A percentile compares a stretch with the other conserved stretches of the same genome.
These are phyloP conservation scores for Cyberlindnera meyerae DNA, from an alignment of 805 yeast genomes.

Conservation along the genomic window DNA sequence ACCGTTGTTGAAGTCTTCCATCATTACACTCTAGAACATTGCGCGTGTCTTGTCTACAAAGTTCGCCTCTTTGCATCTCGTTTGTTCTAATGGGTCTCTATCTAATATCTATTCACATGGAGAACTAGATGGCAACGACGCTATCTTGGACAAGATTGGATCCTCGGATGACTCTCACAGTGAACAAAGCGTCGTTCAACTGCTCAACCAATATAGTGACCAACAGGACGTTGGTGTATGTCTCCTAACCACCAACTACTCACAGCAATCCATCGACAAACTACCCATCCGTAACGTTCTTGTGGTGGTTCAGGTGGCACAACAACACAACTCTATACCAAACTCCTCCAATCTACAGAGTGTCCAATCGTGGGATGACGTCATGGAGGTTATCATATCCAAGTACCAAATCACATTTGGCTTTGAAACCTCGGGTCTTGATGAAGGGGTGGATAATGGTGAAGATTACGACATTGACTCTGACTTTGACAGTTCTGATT, in stretches of 20 bases:
- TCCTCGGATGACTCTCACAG: too few species aligned
- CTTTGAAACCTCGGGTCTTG: background rate
- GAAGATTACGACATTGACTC: constrained; percentile 13
- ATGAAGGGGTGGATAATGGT: constrained; percentile 1
- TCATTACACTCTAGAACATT: constrained; percentile 20
- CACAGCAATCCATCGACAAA: constrained; percentile 1
- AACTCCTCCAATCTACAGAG: constrained; percentile 1
- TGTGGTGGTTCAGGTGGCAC: constrained; percentile 12
- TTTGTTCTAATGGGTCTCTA: constrained; percentile 13
- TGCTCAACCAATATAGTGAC: background rate
- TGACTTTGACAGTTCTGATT: constrained; percentile 14
- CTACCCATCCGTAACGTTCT: constrained; percentile 16
- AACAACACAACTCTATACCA: background rate
- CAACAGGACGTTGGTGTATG: constrained; percentile 11
- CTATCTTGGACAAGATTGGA: constrained; percentile 1
- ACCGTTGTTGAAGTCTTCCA: constrained; percentile 3
- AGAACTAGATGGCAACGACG: background rate
- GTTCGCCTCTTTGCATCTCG: constrained; percentile 12
- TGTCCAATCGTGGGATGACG: constrained; percentile 20
- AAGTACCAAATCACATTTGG: constrained; percentile 15
- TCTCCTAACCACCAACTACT: constrained; percentile 14
- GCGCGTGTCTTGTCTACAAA: constrained; percentile 15
- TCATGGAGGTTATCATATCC: constrained; percentile 23
- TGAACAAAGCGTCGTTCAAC: too few species aligned
- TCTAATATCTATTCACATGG: constrained; percentile 7